phyloP scores from a whole-genome alignment of 495 filamentous ascomycete genomes.

The Aspergillus cristatus region DNA sequence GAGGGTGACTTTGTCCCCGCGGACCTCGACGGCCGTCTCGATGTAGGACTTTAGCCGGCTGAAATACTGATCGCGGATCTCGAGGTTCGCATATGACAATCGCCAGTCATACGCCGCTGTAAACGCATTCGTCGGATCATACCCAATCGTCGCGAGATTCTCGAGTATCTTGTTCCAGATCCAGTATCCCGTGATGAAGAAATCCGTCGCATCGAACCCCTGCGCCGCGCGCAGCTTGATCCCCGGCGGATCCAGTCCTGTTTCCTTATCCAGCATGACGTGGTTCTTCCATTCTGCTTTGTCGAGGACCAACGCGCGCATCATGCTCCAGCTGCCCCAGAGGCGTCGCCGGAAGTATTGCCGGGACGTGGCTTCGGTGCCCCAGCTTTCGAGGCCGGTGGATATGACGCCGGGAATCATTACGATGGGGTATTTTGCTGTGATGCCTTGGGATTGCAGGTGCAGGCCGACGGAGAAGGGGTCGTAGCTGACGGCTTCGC shows the following conservation, averaged over 20 bases:
- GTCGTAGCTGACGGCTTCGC: slow-evolving; percentile 83
- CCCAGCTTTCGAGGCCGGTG: slow-evolving; percentile 94
- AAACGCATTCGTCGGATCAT: slow-evolving; percentile 92
- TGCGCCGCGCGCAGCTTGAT: slow-evolving; percentile 92
- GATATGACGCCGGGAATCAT: slow-evolving; percentile 98
- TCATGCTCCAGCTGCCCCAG: slow-evolving; percentile 99
- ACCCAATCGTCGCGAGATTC: slow-evolving; percentile 89
- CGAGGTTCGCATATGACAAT: slow-evolving; percentile 83
- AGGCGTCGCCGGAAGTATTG: slow-evolving; percentile 88
- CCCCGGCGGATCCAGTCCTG: slow-evolving; percentile 83
- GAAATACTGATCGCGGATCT: slow-evolving; percentile 88
- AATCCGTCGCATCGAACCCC: slow-evolving; percentile 97
- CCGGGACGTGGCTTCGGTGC: slow-evolving; percentile 67
- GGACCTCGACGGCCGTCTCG: slow-evolving; percentile 62
- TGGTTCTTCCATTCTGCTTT: slow-evolving; percentile 92
- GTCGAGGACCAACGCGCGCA: slow-evolving; percentile 85
- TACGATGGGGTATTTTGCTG: slow-evolving; percentile 80
- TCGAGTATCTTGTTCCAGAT: slow-evolving; percentile 99
- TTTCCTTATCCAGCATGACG: slow-evolving; percentile 89
- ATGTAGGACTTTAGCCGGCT: slow-evolving; percentile 81
- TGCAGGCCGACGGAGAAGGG: slow-evolving; percentile 84
- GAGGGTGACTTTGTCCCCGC: slow-evolving; percentile 73
- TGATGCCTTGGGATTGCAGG: slow-evolving; percentile 69
- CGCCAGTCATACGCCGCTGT: slow-evolving; percentile 97
- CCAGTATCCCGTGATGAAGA: slow-evolving; percentile 79